Conservation (phyloP, 163 green algal species). For the Trebouxia gelatinosa region DNA sequence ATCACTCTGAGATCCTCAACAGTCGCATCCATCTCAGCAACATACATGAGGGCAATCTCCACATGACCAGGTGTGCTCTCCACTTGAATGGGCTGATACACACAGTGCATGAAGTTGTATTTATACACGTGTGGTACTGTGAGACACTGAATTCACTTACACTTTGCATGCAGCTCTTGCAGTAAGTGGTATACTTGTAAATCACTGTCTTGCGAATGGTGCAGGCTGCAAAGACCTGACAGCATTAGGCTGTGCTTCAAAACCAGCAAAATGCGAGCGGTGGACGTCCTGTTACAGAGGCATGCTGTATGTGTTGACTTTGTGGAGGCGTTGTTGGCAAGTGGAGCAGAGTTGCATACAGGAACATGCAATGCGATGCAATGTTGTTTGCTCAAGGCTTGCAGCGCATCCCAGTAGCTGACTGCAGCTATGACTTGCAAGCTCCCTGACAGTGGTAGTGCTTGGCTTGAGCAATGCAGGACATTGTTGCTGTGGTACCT, state of each 20-base stretch:
- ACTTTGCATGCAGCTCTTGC: too few relatives aligned
- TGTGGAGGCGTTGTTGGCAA: too few relatives aligned
- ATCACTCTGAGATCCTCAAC: neutral
- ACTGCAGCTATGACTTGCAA: neutral
- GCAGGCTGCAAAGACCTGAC: neutral
- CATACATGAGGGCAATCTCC: conserved; percentile 1
- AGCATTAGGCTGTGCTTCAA: neutral
- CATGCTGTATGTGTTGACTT: neutral
- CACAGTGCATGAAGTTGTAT: neutral
- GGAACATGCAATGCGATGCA: neutral
- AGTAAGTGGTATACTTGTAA: too few relatives aligned
- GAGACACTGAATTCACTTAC: too few relatives aligned
- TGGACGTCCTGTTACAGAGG: too few relatives aligned
- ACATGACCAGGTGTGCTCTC: neutral
- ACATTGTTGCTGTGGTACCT: neutral
- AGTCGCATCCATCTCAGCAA: conserved; percentile 5
- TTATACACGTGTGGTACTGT: too few relatives aligned
- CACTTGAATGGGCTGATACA: neutral
- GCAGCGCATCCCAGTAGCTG: neutral
- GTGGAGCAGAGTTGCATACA: neutral
- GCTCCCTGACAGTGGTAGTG: too few relatives aligned
- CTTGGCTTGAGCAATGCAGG: too few relatives aligned
- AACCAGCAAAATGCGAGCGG: too few relatives aligned
- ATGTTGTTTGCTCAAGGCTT: too few relatives aligned
- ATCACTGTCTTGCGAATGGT: neutral